Evolutionary conservation across 345 rosid species (phyloP).

Genomic region (Reutealis trisperma): DNA sequence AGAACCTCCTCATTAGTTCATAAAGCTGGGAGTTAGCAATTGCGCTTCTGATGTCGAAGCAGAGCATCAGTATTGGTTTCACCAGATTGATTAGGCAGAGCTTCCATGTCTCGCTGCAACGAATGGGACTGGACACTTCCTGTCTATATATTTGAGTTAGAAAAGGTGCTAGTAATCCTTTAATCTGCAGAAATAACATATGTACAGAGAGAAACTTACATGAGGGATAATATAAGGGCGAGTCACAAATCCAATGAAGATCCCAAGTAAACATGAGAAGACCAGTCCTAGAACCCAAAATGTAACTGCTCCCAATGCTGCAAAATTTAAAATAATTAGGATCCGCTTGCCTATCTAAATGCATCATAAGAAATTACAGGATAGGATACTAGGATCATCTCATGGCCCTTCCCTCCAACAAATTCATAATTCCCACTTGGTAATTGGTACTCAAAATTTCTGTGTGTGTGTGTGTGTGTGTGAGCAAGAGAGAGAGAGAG

Average conservation of each 20-base stretch:
- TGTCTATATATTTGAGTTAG: conserved; percentile 62
- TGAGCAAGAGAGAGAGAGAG: too few relatives aligned
- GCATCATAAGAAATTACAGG: background rate
- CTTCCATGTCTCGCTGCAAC: conserved; percentile 62
- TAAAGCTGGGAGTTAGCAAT: conserved; percentile 42
- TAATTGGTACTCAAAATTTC: background rate
- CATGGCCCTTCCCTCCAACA: background rate
- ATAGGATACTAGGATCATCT: background rate
- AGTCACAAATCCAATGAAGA: conserved; percentile 36
- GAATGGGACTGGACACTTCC: conserved; percentile 45
- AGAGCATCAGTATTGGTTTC: conserved; percentile 53
- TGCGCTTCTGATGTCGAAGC: conserved; percentile 64
- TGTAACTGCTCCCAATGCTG: conserved; percentile 41
- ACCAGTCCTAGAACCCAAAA: conserved; percentile 38
- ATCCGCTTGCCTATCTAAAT: background rate
- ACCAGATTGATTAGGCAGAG: conserved; percentile 59
- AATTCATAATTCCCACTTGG: background rate
- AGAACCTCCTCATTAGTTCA: conserved; percentile 38
- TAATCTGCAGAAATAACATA: background rate
- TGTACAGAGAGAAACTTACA: conserved; percentile 42
- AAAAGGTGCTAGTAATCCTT: conserved; percentile 16
- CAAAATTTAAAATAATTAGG: background rate
- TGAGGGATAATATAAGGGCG: conserved; percentile 34
- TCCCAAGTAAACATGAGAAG: conserved; percentile 45
- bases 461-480: too few relatives aligned